phyloP scores from a whole-genome alignment of 305 asterid genomes.

The Coffea humblotiana region DNA sequence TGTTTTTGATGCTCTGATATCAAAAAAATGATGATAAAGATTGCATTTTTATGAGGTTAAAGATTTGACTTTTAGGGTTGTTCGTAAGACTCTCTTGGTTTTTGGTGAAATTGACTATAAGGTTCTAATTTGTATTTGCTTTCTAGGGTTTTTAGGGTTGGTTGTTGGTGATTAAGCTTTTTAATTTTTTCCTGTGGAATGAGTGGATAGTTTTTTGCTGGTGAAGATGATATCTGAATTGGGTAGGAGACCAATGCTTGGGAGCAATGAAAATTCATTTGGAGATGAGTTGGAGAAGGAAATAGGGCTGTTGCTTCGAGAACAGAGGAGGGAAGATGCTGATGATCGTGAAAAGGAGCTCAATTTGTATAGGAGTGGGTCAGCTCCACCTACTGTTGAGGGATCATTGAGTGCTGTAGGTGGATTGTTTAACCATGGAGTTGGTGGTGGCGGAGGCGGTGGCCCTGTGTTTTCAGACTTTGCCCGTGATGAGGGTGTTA shows the following conservation, averaged over 20 bases:
- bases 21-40: conserved; percentile 17
- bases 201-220: conserved; percentile 29
- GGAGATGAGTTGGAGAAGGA: conserved; percentile 91
- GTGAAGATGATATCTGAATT: conserved; percentile 78
- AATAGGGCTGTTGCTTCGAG: conserved; percentile 70
- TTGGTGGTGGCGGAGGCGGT: conserved; percentile 24
- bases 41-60: conserved; percentile 34
- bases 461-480: conserved; percentile 59
- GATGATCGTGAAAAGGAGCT: conserved; percentile 94
- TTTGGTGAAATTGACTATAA: conserved; percentile 19
- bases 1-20: conserved; percentile 21
- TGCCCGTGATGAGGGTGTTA: conserved; percentile 56
- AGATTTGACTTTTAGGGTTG: conserved; percentile 29
- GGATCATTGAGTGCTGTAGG: conserved; percentile 96
- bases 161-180: conserved; percentile 11
- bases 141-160: conserved; percentile 32
- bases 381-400: conserved; percentile 99
- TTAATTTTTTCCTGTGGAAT: conserved; percentile 21
- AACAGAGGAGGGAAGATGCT: conserved; percentile 73
- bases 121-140: conserved; percentile 25
- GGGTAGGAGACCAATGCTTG: conserved; percentile 81
- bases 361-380: conserved; percentile 94
- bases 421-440: conserved; percentile 71
- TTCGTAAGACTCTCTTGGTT: conserved; percentile 23
- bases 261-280: conserved; percentile 68